These are phyloP conservation scores for Phialophora tarda DNA, from an alignment of 2,329 filamentous ascomycete species.

Conservation along the genomic window DNA sequence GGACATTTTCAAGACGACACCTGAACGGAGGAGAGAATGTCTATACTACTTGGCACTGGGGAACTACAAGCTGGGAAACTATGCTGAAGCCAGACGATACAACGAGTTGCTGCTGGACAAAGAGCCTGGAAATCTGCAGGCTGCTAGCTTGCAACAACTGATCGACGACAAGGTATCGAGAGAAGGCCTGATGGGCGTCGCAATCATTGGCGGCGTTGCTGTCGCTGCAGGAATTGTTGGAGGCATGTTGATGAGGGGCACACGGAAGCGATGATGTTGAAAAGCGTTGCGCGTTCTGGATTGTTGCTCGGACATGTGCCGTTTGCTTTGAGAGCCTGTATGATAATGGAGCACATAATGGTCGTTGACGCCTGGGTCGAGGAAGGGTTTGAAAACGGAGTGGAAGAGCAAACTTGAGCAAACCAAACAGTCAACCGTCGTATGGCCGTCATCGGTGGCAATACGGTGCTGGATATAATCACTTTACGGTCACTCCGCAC, in stretches of 20 bases:
- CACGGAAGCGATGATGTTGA: slow-evolving; percentile 51
- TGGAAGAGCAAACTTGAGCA: slow-evolving; percentile 9
- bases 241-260: slow-evolving; percentile 79
- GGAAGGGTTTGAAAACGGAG: slow-evolving; percentile 1
- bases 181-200: slow-evolving; percentile 91
- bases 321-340: slow-evolving; percentile 13
- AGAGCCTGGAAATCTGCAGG: slow-evolving; percentile 90
- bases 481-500: background rate
- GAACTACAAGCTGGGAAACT: slow-evolving; percentile 98
- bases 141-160: slow-evolving; percentile 79
- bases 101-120: slow-evolving; percentile 91
- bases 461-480: background rate
- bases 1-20: slow-evolving; percentile 93
- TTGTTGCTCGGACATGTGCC: background rate
- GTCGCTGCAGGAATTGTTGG: slow-evolving; percentile 93
- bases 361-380: background rate
- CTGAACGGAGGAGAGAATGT: slow-evolving; percentile 93
- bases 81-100: slow-evolving; percentile 90
- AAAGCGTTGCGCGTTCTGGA: background rate
- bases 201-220: slow-evolving; percentile 90
- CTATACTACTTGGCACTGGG: slow-evolving; percentile 97
- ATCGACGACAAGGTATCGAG: slow-evolving; percentile 97
- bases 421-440: background rate
- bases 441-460: background rate
- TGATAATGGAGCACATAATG: slow-evolving; percentile 7